A percentile compares a stretch with the other conserved stretches of the same genome.
These are phyloP conservation scores for Pouteria campechiana DNA, from an alignment of 179 eudicot genomes.

Conservation along the genomic window DNA sequence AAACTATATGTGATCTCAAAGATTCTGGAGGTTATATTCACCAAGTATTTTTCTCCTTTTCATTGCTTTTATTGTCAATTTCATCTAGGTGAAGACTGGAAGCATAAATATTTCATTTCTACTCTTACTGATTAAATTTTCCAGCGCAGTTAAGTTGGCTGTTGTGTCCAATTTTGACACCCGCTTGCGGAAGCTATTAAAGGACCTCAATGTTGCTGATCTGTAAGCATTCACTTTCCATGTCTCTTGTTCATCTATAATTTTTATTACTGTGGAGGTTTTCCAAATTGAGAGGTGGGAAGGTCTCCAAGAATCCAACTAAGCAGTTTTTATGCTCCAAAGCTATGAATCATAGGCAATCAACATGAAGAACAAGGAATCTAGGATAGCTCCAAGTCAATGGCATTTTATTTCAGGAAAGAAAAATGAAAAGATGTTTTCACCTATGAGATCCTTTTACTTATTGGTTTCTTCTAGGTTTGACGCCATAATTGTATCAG, in stretches of 20 bases:
- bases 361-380: no score
- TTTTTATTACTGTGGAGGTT: neutral
- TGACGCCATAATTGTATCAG: constrained; percentile 83
- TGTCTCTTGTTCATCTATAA: constrained; percentile 1
- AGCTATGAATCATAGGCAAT: no score
- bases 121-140: constrained; percentile 2
- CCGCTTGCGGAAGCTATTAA: constrained; percentile 84
- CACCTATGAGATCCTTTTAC: neutral
- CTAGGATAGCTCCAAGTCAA: no score
- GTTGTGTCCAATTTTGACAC: constrained; percentile 95
- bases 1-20: constrained; percentile 48
- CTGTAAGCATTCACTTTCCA: constrained; percentile 36
- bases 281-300: no score
- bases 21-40: constrained; percentile 73
- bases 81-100: neutral
- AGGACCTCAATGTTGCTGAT: constrained; percentile 76
- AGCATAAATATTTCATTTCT: neutral
- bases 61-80: neutral
- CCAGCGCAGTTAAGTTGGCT: constrained; percentile 73
- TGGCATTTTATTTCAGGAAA: no score
- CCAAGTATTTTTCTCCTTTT: constrained; percentile 23
- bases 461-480: constrained; percentile 37
- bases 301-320: no score
- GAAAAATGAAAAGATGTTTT: no score
- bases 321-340: no score